phyloP scores from a whole-genome alignment of 768 basidiomycete genomes.

The Russula foetens region DNA sequence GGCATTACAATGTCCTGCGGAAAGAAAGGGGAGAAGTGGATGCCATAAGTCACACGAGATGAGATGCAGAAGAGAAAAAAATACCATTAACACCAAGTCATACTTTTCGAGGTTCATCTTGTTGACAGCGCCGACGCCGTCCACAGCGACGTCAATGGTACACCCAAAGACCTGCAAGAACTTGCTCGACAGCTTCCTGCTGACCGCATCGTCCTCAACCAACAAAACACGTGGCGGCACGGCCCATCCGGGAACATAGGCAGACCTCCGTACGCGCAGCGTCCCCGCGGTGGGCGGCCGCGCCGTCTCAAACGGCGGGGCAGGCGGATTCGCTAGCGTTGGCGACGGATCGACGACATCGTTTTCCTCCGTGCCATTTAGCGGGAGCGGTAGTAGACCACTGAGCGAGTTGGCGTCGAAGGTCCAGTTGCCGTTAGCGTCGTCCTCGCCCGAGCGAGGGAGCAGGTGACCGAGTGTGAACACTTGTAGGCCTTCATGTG shows the following conservation, averaged over 20 bases:
- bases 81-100: slow-evolving; percentile 90
- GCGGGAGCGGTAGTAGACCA: slow-evolving; percentile 10
- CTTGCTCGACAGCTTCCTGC: slow-evolving; percentile 79
- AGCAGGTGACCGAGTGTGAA: slow-evolving; percentile 75
- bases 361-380: slow-evolving; percentile 1
- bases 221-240: slow-evolving; percentile 85
- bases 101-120: slow-evolving; percentile 97
- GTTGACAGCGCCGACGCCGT: slow-evolving; percentile 85
- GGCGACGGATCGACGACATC: neutral
- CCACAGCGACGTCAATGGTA: slow-evolving; percentile 88
- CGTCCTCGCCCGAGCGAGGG: slow-evolving; percentile 44
- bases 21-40: slow-evolving; percentile 1
- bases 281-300: slow-evolving; percentile 32
- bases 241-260: slow-evolving; percentile 86
- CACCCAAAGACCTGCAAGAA: slow-evolving; percentile 95
- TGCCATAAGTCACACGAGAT: neutral
- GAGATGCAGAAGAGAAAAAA: slow-evolving; percentile 26
- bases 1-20: slow-evolving; percentile 91
- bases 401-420: slow-evolving; percentile 38
- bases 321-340: neutral
- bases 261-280: slow-evolving; percentile 62
- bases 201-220: slow-evolving; percentile 94
- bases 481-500: slow-evolving; percentile 66
- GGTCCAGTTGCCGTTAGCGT: slow-evolving; percentile 53
- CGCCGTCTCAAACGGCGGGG: slow-evolving; percentile 18